phyloP scores from a whole-genome alignment of 2,329 filamentous ascomycete genomes.

The Triangularia setosa region DNA sequence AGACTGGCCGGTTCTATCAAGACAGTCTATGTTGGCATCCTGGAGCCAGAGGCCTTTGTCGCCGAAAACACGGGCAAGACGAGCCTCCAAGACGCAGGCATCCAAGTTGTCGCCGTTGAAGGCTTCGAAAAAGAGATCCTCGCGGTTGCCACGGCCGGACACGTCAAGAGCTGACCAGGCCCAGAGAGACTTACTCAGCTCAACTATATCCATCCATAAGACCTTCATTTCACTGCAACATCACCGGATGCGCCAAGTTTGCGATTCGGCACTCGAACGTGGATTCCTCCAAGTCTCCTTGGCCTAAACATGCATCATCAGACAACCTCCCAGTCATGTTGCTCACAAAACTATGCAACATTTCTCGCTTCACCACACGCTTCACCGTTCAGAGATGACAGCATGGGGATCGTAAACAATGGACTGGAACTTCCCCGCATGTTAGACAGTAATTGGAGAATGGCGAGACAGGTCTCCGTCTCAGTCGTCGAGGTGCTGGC shows the following conservation, averaged over 20 bases:
- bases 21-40: slow-evolving; percentile 81
- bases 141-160: slow-evolving; percentile 77
- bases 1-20: slow-evolving; percentile 58
- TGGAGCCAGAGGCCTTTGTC: slow-evolving; percentile 89
- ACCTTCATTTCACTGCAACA: no score
- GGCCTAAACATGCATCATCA: no score
- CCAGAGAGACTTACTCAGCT: not conserved
- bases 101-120: slow-evolving; percentile 67
- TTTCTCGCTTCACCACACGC: no score
- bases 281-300: no score
- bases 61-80: slow-evolving; percentile 70
- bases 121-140: slow-evolving; percentile 81
- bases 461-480: not conserved
- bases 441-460: not conserved
- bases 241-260: no score
- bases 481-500: not conserved
- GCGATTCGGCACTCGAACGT: no score
- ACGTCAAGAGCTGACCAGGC: slow-evolving; percentile 38
- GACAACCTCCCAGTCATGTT: no score
- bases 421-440: not conserved
- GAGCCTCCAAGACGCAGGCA: slow-evolving; percentile 66
- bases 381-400: not conserved
- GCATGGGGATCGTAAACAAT: not conserved
- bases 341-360: no score
- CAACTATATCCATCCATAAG: not conserved